These are phyloP conservation scores for Venturia aucupariae DNA, from an alignment of 2,329 filamentous ascomycete species.

Conservation along the genomic window DNA sequence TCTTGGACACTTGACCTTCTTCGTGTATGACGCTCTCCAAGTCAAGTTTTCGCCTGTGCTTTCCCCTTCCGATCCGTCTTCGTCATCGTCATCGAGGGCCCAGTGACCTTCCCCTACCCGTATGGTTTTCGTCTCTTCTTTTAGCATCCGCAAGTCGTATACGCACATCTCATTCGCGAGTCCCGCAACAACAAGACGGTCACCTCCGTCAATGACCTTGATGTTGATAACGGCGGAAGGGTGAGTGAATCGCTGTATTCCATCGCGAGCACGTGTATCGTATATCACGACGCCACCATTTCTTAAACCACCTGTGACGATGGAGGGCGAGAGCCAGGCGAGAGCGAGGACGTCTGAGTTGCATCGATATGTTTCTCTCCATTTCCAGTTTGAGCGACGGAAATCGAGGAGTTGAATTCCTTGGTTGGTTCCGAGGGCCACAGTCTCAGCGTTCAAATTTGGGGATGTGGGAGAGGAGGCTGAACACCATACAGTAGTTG, in stretches of 20 bases:
- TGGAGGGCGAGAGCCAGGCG: slow-evolving; percentile 26
- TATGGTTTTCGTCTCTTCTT: not conserved
- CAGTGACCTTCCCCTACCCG: not conserved
- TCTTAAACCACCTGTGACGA: slow-evolving; percentile 25
- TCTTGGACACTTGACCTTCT: not conserved
- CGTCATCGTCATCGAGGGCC: not conserved
- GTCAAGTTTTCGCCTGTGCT: not conserved
- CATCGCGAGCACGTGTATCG: slow-evolving; percentile 18
- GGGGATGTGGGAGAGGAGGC: slow-evolving; percentile 19
- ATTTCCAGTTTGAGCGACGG: not conserved
- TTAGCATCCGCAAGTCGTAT: slow-evolving; percentile 23
- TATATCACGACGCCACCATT: slow-evolving; percentile 25
- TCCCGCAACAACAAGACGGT: slow-evolving; percentile 17
- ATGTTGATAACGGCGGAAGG: slow-evolving; percentile 16
- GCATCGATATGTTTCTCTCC: slow-evolving; percentile 13
- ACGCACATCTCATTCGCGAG: slow-evolving; percentile 18
- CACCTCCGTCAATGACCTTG: not conserved
- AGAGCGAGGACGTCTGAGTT: slow-evolving; percentile 26
- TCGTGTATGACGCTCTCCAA: not conserved
- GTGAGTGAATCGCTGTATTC: slow-evolving; percentile 15
- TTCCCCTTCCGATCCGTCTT: not conserved
- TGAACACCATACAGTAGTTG: slow-evolving; percentile 23
- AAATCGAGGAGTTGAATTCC: slow-evolving; percentile 21
- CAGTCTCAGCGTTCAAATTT: slow-evolving; percentile 8
- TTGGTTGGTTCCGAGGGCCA: slow-evolving; percentile 25